Conservation (phyloP, 106 monocot species). For the Acorus gramineus region DNA sequence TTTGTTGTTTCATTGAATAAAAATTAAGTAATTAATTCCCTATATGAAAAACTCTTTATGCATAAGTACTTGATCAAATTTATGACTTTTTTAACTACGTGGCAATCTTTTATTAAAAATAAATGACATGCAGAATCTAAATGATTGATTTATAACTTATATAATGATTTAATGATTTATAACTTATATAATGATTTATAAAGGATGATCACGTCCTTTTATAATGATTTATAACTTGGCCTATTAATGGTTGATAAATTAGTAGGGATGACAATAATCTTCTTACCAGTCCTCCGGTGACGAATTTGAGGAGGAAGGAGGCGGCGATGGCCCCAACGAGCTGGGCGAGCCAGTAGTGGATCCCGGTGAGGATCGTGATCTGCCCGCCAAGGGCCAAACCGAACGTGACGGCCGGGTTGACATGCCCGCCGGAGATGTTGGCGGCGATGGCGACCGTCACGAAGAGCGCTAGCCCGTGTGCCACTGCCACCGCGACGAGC, state of each 20-base stretch:
- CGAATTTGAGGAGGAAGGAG: constrained; percentile 20
- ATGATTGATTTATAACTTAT: too few species aligned
- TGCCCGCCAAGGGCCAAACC: constrained; percentile 37
- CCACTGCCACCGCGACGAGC: constrained; percentile 29
- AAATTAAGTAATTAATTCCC: too few species aligned
- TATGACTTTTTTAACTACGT: not conserved
- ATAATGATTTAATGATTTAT: too few species aligned
- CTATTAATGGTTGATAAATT: too few species aligned
- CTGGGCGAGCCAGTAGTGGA: constrained; percentile 18
- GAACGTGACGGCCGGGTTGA: constrained; percentile 23
- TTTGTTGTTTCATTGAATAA: too few species aligned
- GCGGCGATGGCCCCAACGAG: constrained; percentile 23
- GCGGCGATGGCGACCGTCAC: constrained; percentile 31
- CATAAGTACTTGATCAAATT: not conserved
- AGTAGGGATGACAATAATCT: too few species aligned
- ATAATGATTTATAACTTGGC: too few species aligned
- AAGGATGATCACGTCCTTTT: too few species aligned
- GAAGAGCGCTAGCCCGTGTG: constrained; percentile 30
- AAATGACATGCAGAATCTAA: not conserved
- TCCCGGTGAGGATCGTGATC: constrained; percentile 16
- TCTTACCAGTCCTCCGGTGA: constrained; percentile 10
- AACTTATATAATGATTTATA: too few species aligned
- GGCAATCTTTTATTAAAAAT: not conserved
- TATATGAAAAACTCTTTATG: too few species aligned
- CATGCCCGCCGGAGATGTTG: constrained; percentile 46